Evolutionary conservation across 1,284 basidiomycete genomes (phyloP), one percentile per base, ranked within the genome.

Genomic region (Pterulicium gracile): DNA sequence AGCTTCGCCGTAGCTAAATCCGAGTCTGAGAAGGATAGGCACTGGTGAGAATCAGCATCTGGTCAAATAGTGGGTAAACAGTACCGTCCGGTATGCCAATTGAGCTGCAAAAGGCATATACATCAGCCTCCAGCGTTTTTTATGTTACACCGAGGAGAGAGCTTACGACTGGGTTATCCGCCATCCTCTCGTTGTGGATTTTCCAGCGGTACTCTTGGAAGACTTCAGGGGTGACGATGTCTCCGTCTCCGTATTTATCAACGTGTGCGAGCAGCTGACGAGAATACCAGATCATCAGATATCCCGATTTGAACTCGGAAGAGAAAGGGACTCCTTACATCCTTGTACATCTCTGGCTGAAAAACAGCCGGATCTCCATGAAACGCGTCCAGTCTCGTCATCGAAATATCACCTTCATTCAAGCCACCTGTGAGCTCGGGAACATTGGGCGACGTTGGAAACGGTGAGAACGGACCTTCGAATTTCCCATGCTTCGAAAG

Each of bases 1-100:
- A 20, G 39, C 39, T 41, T 41, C 39, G 19, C 39, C 39, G 39
- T 41, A 41, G n/a, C 27, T 32, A n/a, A 32, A 32, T n/a, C 27
- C 27, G 7, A 10, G 7, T n/a, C n/a, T n/a, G n/a, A n/a, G n/a
- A n/a, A n/a, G n/a, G n/a, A n/a, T n/a, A n/a, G n/a, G n/a, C n/a
- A n/a, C n/a, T n/a, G n/a, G n/a, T n/a, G n/a, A n/a, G n/a, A n/a
- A n/a, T n/a, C n/a, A n/a, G n/a, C n/a, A n/a, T n/a, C n/a, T n/a
- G n/a, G n/a, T n/a, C n/a, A n/a, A n/a, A n/a, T n/a, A n/a, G n/a
- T n/a, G n/a, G n/a, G n/a, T n/a, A n/a, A n/a, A n/a, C n/a, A n/a
- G n/a, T n/a, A n/a, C 27, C 27, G 7, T 32, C 27, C 27, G 7
- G 7, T 32, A n/a, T 32, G 27, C 7, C n/a, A 32, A 10, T 10